Conservation (phyloP, 441 rosid genomes). For the Manihot esculenta region DNA sequence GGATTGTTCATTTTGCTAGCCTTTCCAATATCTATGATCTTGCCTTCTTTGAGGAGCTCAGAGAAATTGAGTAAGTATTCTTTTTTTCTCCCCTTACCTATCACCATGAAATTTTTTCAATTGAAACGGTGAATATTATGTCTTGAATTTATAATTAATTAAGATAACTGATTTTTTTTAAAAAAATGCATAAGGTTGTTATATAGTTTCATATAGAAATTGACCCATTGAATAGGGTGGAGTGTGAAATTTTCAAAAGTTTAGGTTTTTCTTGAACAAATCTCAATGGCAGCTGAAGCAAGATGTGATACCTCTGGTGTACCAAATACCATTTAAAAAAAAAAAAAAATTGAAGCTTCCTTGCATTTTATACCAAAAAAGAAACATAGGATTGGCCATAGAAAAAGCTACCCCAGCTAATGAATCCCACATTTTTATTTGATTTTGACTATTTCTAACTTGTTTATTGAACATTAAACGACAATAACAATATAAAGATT, state of each 20-base stretch:
- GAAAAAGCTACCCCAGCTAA: too few species aligned
- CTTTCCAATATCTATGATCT: constrained; percentile 87
- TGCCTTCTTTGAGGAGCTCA: constrained; percentile 74
- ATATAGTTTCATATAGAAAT: too few species aligned
- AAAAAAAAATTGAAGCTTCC: neutral
- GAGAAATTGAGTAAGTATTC: constrained; percentile 70
- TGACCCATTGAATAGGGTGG: too few species aligned
- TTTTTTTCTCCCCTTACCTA: neutral
- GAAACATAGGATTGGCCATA: too few species aligned
- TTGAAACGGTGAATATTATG: too few species aligned
- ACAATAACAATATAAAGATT: neutral
- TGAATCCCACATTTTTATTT: too few species aligned
- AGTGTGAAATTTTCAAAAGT: too few species aligned
- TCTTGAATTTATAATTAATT: too few species aligned
- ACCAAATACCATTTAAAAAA: constrained; percentile 1
- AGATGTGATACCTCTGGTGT: neutral
- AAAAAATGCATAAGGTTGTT: too few species aligned
- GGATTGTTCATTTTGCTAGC: constrained; percentile 87
- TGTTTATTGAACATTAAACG: neutral
- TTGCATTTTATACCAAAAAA: neutral
- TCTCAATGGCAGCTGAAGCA: neutral
- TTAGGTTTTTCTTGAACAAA: neutral
- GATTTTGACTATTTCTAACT: constrained; percentile 4
- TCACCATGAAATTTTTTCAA: neutral
- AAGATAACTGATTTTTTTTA: too few species aligned